phyloP scores from a whole-genome alignment of 176 grass and related monocot genomes.

The Luzula sylvatica region DNA sequence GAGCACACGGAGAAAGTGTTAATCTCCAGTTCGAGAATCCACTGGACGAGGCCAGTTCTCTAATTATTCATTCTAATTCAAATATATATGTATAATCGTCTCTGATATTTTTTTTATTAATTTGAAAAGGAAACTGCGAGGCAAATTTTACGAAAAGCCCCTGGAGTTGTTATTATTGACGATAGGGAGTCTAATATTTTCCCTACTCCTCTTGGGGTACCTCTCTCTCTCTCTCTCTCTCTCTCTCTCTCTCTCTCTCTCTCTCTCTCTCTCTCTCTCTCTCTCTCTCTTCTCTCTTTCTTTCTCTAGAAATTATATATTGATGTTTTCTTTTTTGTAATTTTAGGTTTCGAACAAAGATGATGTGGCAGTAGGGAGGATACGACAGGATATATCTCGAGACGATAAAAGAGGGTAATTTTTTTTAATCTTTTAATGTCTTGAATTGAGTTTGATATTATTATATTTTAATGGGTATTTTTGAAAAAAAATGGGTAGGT shows the following conservation, averaged over 20 bases:
- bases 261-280: conserved; percentile 5
- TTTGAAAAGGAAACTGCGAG: conserved; percentile 71
- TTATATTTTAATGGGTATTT: background rate
- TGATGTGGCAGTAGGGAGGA: conserved; percentile 85
- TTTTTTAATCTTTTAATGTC: background rate
- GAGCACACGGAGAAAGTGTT: conserved; percentile 78
- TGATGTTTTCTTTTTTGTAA: background rate
- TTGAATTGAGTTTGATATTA: background rate
- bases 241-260: background rate
- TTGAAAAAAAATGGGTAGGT: conserved; percentile 36
- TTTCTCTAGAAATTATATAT: background rate
- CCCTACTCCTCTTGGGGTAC: conserved; percentile 46
- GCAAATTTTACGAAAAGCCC: conserved; percentile 62
- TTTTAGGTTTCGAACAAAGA: conserved; percentile 91
- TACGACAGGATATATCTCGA: conserved; percentile 73
- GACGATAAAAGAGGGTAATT: conserved; percentile 78
- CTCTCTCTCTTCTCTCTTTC: background rate
- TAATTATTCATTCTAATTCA: background rate
- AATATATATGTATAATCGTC: background rate
- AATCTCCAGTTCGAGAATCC: conserved; percentile 94
- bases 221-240: conserved; percentile 1
- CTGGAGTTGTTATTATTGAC: conserved; percentile 75
- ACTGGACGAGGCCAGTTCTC: conserved; percentile 73
- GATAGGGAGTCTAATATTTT: conserved; percentile 63
- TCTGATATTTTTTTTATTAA: conserved; percentile 14